phyloP scores from a whole-genome alignment of 352 stramenopile species.

The Pythium sp. region DNA sequence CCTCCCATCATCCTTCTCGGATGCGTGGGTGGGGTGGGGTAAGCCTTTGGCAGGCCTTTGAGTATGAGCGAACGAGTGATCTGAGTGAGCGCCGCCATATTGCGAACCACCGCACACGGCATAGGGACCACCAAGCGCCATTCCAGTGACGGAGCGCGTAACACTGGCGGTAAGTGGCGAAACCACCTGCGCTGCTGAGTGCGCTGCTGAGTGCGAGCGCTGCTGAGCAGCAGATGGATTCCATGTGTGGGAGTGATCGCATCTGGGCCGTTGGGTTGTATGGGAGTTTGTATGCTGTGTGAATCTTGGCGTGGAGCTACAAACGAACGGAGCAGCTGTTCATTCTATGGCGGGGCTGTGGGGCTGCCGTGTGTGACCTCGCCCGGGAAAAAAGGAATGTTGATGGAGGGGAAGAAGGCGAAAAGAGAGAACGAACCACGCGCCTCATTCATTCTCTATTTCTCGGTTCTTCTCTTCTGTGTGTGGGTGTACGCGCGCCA shows the following conservation, averaged over 20 bases:
- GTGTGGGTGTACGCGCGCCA: too few species aligned
- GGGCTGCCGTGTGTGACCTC: not conserved
- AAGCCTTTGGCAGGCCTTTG: not conserved
- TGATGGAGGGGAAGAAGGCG: not conserved
- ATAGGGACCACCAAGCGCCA: slow-evolving; percentile 1
- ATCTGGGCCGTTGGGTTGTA: slow-evolving; percentile 9
- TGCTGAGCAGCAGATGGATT: not conserved
- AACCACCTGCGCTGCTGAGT: not conserved
- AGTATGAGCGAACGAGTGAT: not conserved
- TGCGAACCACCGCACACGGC: slow-evolving; percentile 8
- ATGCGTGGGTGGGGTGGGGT: not conserved
- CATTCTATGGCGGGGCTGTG: slow-evolving; percentile 9
- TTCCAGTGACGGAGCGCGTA: not conserved
- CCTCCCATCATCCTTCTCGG: slow-evolving; percentile 1
- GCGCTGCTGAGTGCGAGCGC: too few species aligned
- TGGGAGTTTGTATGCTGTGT: slow-evolving; percentile 24
- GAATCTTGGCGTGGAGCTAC: slow-evolving; percentile 13
- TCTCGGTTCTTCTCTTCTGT: not conserved
- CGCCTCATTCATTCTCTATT: not conserved
- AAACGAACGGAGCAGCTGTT: slow-evolving; percentile 8
- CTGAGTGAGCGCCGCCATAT: slow-evolving; percentile 7
- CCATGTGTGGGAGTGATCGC: not conserved
- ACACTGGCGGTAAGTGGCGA: slow-evolving; percentile 1
- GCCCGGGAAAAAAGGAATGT: slow-evolving; percentile 17
- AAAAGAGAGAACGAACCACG: not conserved